Evolutionary conservation across 2,329 filamentous ascomycete genomes (phyloP), one percentile per base, ranked within the genome.

Genomic region (Colletotrichum eleusines): DNA sequence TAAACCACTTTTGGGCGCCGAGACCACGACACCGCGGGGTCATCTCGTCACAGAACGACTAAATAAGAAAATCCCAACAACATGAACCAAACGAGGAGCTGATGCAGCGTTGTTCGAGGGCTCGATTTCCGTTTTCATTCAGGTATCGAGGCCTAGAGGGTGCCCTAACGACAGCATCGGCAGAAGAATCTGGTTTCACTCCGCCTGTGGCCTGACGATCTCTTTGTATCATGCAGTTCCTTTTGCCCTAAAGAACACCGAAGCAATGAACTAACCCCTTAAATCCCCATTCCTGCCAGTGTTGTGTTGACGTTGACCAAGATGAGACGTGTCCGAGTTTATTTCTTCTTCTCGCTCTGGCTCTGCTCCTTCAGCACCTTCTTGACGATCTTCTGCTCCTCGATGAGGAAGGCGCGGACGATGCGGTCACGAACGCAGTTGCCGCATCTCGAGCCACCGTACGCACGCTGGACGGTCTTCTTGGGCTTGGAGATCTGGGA

Each of bases 341-440:
- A 90, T 87, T 90, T 90, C 88, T 90, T 90, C 85, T 88, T 90
- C 80, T 87, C 84, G 81, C 86, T 83, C 81, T 84, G 92, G 89
- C 94, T 92, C 88, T 97, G 94, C 90, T 98, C 95, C 93, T 98
- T 98, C 84, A 98, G 91, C 81, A 99, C 96, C 94, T 99, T 99
- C 94, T 99, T 99, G 87, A 99, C 96, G 80, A 99, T 98, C 94
- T 99, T 99, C 90, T 99, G 96, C 91, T 99, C 96, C 90, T 99
- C 97, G 77, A 99, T 98, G 84, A 99, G 88, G 92, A 99, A 99
- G 76, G 96, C 96, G 79, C 96, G 94, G 79, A 98, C 94, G 78
- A 99, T 94, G 80, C 96, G 93, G 89, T 99, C 96, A 86, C 95
- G 95, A 79, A 99, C 96, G 86, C 96, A 99, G 90, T 94, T 96